These are phyloP conservation scores for Spathaspora girioi DNA, from an alignment of 805 yeast genomes.

Conservation along the genomic window DNA sequence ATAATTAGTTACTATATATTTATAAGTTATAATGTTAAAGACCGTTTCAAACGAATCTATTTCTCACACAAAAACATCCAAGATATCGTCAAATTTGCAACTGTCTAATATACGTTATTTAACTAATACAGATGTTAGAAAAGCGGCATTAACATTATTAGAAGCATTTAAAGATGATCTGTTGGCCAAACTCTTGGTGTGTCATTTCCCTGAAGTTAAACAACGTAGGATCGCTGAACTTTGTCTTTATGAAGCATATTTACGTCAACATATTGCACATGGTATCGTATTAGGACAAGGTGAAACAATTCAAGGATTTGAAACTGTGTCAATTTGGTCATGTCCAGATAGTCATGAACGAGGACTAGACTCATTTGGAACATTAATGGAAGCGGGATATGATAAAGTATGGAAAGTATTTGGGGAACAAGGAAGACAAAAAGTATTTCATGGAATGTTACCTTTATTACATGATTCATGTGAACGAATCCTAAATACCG, in stretches of 20 bases:
- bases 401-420: slow-evolving; percentile 47
- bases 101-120: slow-evolving; percentile 11
- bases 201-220: slow-evolving; percentile 20
- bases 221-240: slow-evolving; percentile 25
- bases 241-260: slow-evolving; percentile 48
- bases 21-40: neutral
- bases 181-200: slow-evolving; percentile 27
- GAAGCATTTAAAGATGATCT: slow-evolving; percentile 33
- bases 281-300: slow-evolving; percentile 50
- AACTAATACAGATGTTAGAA: slow-evolving; percentile 18
- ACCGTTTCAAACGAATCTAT: neutral
- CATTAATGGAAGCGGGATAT: slow-evolving; percentile 51
- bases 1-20: neutral
- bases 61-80: neutral
- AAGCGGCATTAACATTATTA: slow-evolving; percentile 36
- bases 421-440: slow-evolving; percentile 45
- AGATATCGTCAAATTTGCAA: neutral
- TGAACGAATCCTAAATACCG: slow-evolving; percentile 41
- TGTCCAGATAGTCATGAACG: slow-evolving; percentile 40
- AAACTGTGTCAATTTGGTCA: slow-evolving; percentile 55
- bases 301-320: slow-evolving; percentile 41
- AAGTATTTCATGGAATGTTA: slow-evolving; percentile 49
- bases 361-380: slow-evolving; percentile 44
- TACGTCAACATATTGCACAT: slow-evolving; percentile 45
- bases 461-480: slow-evolving; percentile 48